Base-by-base conservation (phyloP, 1,284 basidiomycete species). In the Heterobasidion parviporum region DNA sequence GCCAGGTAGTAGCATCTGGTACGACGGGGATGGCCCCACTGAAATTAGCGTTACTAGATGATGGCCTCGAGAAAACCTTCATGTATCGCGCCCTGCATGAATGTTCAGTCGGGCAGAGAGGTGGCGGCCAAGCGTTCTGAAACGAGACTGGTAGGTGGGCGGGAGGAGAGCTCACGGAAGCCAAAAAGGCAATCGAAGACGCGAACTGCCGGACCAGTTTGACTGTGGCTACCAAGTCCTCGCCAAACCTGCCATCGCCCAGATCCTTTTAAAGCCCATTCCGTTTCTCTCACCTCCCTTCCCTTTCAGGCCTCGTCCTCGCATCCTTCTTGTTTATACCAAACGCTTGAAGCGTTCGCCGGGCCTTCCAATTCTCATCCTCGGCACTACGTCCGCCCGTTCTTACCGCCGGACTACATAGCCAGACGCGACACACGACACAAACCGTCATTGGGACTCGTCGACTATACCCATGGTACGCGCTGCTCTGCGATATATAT, bases 391-490 rank as follows among this genome's bases (percentile, higher is more conserved):
- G 38, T 41, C 38, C 38, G 38, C 38, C 12, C n/a, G n/a, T 41
- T 8, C 38, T 12, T n/a, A 41, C n/a, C 38, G 38, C n/a, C 10
- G n/a, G 12, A 41, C 12, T 5, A 41, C 38, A 26, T 41, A 10
- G 38, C n/a, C 12, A 41, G 38, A 41, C 38, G 38, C 38, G 38
- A 41, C 38, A 41, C n/a, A 41, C n/a, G 12, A n/a, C n/a, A 41
- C 38, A 41, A 12, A 41, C 38, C 38, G 12, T n/a, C n/a, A 41
- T 41, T n/a, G n/a, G 12, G n/a, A n/a, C 38, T 41, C n/a, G 38
- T n/a, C 38, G 38, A 14, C 16, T 33, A 54, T 54, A 54, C 53
- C 45, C 46, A 54, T 54, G 53, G 53, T 54, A 47, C 35, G 53
- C 33, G 14, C 16, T 8, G 32, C 15, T 47, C 20, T 15, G 6